Evolutionary conservation across 1,284 basidiomycete genomes (phyloP).

Genomic region (Kwoniella shivajii): DNA sequence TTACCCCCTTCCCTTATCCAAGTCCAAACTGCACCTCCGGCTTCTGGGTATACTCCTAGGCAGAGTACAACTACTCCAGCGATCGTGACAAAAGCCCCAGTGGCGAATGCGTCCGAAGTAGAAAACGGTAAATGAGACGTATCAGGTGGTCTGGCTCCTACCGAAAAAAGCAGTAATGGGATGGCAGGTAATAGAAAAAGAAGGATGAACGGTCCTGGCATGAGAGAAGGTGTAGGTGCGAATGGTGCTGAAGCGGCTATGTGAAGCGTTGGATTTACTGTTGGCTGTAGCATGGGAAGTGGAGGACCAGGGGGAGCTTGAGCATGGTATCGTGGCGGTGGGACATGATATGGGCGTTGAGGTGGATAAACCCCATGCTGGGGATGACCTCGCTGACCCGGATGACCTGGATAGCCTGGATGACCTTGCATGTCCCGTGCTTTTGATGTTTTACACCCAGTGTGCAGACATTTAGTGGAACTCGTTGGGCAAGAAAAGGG

Average conservation of each 20-base stretch:
- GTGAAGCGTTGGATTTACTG: background rate
- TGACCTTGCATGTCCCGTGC: background rate
- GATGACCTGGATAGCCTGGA: background rate
- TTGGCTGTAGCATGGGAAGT: background rate
- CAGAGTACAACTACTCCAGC: constrained; percentile 31
- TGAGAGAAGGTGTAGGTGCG: constrained; percentile 17
- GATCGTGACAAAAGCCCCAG: constrained; percentile 32
- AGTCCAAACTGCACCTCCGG: constrained; percentile 18
- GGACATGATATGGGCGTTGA: background rate
- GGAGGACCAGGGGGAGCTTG: background rate
- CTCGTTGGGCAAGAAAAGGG: too few species aligned
- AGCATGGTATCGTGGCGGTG: background rate
- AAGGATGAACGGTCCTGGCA: constrained; percentile 40
- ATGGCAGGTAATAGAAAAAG: constrained; percentile 35
- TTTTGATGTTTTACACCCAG: too few species aligned
- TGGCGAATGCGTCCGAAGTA: constrained; percentile 34
- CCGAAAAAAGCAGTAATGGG: constrained; percentile 36
- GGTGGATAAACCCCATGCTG: too few species aligned
- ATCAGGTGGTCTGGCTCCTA: constrained; percentile 38
- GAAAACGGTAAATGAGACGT: constrained; percentile 31
- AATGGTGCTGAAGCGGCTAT: background rate
- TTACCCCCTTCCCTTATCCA: constrained; percentile 27
- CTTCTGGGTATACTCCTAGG: constrained; percentile 32
- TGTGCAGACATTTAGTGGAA: too few species aligned
- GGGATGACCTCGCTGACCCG: too few species aligned